Evolutionary conservation across 176 grass and related monocot genomes (phyloP), one percentile per base, ranked within the genome.

Genomic region (Elymus sibiricus): DNA sequence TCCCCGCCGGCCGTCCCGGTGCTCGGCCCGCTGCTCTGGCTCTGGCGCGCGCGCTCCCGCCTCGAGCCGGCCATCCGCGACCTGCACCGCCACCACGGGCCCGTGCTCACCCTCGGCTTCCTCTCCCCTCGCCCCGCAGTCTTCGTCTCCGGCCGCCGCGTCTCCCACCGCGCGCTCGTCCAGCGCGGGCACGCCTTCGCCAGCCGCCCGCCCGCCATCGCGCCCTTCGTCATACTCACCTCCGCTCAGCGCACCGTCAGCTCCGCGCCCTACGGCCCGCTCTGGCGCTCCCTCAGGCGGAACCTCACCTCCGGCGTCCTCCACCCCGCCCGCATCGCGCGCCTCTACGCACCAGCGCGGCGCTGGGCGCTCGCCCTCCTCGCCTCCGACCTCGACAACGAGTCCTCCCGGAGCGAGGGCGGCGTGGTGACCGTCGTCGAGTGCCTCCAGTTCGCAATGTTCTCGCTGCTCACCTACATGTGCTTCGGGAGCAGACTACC

Each of bases 401-500:
- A 74, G 14, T 47, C 42, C 1, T 24, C 47, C 15, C 17, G 42
- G 24, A 75, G 43, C 73, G 6, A 19, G 73, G 1, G 44, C 1
- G 80, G 55, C 12, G 88, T 1, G 9, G 85, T 82, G 11, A 35
- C 35, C 27, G 87, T 74, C 4, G 76, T 88, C 16, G 78, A 90
- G 78, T 55, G 58, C 58, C 77, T 93, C 71, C 91, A 88, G 71
- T 85, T 79, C 28, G 58, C 90, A 14, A 85, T 94, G 90, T 94
- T 92, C 85, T 94, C 89, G 40, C 62, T 94, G 68, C 83, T 89
- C 26, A 88, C 88, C 0, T 69, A 81, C 76, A 89, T 91, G 87
- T 94, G 90, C 81, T 94, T 92, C 55, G 92, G 92, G 6, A 29
- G 16, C 17, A 82, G 32, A 17, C 38, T 89, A 4, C 49, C 78